A percentile compares a stretch with the other conserved stretches of the same genome.
These are phyloP conservation scores for Naganishia cerealis DNA, from an alignment of 1,284 basidiomycete species.

Conservation along the genomic window DNA sequence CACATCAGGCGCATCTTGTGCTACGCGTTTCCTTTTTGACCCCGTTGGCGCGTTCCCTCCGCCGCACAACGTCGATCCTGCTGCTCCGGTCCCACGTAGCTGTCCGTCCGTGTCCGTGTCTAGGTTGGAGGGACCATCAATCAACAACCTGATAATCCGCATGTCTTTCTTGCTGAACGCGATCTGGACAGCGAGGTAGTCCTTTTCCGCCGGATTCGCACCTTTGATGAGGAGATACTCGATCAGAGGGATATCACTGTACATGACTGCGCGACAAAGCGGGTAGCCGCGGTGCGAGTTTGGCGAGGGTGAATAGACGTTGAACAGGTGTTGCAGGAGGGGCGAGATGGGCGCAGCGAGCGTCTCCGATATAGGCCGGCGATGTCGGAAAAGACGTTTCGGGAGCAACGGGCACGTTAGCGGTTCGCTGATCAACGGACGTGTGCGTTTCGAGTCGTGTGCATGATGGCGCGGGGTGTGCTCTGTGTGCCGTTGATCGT, in stretches of 20 bases:
- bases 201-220: slow-evolving; percentile 14
- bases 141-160: not conserved
- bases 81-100: too few relatives aligned
- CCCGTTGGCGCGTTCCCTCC: too few relatives aligned
- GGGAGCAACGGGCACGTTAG: slow-evolving; percentile 18
- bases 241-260: not conserved
- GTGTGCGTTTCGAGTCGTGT: not conserved
- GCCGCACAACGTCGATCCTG: too few relatives aligned
- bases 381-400: slow-evolving; percentile 5
- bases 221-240: slow-evolving; percentile 4
- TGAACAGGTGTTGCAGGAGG: slow-evolving; percentile 13
- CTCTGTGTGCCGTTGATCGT: too few relatives aligned
- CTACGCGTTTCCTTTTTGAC: too few relatives aligned
- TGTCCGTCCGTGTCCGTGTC: too few relatives aligned
- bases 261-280: slow-evolving; percentile 10
- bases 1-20: too few relatives aligned
- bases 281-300: slow-evolving; percentile 26
- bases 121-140: slow-evolving; percentile 25
- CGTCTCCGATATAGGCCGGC: not conserved
- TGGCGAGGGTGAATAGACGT: not conserved
- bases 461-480: too few relatives aligned
- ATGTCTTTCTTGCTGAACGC: slow-evolving; percentile 11
- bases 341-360: not conserved
- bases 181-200: slow-evolving; percentile 7
- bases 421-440: not conserved